Percentiles rank a stretch among this genome's conserved stretches.
phyloP scores from a whole-genome alignment of 495 filamentous ascomycete genomes.

The Penicillium paxilli region DNA sequence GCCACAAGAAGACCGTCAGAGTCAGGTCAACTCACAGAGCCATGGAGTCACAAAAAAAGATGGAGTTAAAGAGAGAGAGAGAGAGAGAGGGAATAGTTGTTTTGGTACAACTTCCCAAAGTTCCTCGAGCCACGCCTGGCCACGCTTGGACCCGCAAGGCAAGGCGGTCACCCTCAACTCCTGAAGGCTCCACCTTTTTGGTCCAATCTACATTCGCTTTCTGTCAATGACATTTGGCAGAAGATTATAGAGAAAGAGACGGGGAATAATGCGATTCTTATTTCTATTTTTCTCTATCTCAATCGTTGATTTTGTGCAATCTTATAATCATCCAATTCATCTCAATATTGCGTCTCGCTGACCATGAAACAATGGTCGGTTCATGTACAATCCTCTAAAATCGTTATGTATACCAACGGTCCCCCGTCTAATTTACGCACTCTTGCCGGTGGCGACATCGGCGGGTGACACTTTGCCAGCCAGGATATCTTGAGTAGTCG shows the following conservation, averaged over 20 bases:
- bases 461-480: constrained; percentile 50
- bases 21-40: constrained; percentile 22
- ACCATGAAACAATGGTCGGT: not conserved
- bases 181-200: constrained; percentile 2
- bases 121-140: not conserved
- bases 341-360: not conserved
- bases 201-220: constrained; percentile 1
- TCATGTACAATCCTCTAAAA: not conserved
- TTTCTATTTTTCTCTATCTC: not conserved
- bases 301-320: constrained; percentile 1
- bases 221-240: not conserved
- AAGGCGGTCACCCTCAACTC: constrained; percentile 19
- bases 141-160: constrained; percentile 15
- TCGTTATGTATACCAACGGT: constrained; percentile 7
- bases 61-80: not conserved
- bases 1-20: constrained; percentile 31
- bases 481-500: constrained; percentile 71
- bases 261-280: too few relatives aligned
- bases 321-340: constrained; percentile 4
- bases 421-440: constrained; percentile 1
- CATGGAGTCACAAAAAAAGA: constrained; percentile 12
- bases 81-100: constrained; percentile 11
- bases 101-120: constrained; percentile 7
- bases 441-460: constrained; percentile 27
- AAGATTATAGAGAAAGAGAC: too few relatives aligned